Percentiles rank a stretch among this genome's conserved stretches.
Evolutionary conservation across 805 yeast genomes (phyloP).

Genomic region (Cyberlindnera mrakii): DNA sequence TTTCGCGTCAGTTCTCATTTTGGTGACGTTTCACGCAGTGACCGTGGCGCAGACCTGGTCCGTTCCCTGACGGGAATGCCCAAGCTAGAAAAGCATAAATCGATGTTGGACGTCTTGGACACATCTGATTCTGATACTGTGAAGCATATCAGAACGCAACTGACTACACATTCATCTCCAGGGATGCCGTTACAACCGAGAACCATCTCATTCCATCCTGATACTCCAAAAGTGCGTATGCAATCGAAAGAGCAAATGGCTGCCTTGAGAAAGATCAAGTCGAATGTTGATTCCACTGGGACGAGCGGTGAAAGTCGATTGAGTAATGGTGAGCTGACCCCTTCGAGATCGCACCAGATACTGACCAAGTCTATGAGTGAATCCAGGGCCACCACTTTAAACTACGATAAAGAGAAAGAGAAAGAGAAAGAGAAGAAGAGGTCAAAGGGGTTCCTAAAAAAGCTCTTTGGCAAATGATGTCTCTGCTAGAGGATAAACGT

Average conservation of each 20-base stretch:
- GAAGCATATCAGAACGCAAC: slow-evolving; percentile 3
- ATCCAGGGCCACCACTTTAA: slow-evolving; percentile 5
- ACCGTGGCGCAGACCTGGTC: slow-evolving; percentile 33
- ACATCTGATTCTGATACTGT: not conserved
- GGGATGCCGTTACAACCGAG: not conserved
- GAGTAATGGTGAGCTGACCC: slow-evolving; percentile 1
- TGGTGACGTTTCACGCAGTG: slow-evolving; percentile 27
- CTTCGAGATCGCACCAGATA: slow-evolving; percentile 11
- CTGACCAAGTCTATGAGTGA: slow-evolving; percentile 10
- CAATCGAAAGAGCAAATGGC: not conserved
- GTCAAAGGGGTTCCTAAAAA: slow-evolving; percentile 9
- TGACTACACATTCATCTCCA: not conserved
- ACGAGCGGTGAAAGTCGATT: not conserved
- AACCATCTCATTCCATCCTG: not conserved
- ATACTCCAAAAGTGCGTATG: not conserved
- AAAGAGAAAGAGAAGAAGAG: slow-evolving; percentile 3
- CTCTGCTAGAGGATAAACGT: not conserved
- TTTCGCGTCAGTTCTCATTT: slow-evolving; percentile 17
- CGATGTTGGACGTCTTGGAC: slow-evolving; percentile 22
- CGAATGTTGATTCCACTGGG: slow-evolving; percentile 6
- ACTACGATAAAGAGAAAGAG: too few relatives aligned
- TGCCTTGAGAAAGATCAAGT: slow-evolving; percentile 5
- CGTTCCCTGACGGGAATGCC: slow-evolving; percentile 36
- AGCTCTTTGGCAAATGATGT: slow-evolving; percentile 4
- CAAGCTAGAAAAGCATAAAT: slow-evolving; percentile 14